Evolutionary conservation across 2,329 filamentous ascomycete genomes (phyloP).

Genomic region (Fusarium albosuccineum): DNA sequence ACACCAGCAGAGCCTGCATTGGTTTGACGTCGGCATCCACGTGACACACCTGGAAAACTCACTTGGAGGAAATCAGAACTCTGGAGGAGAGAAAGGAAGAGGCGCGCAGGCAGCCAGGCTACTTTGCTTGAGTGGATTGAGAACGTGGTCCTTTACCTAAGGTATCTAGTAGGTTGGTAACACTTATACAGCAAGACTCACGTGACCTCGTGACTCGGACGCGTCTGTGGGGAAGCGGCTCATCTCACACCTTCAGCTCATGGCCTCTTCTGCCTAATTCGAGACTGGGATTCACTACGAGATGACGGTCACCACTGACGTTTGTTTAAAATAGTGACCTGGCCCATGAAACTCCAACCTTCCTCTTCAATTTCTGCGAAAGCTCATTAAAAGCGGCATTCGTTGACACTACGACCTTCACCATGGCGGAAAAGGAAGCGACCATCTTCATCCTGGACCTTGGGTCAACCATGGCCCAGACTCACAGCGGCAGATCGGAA

Average conservation of each 20-base stretch:
- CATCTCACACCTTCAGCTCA: slow-evolving; percentile 33
- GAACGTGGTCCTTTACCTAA: neutral
- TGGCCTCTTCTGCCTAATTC: slow-evolving; percentile 45
- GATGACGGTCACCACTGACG: slow-evolving; percentile 25
- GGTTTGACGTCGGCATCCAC: neutral
- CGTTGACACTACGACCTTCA: slow-evolving; percentile 37
- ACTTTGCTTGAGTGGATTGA: neutral
- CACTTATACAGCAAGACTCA: slow-evolving; percentile 30
- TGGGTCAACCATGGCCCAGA: slow-evolving; percentile 84
- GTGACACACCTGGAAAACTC: neutral
- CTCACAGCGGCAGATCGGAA: slow-evolving; percentile 76
- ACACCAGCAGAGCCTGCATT: neutral
- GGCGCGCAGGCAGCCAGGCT: too few relatives aligned
- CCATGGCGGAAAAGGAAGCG: slow-evolving; percentile 93
- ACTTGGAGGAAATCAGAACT: neutral
- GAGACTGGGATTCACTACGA: slow-evolving; percentile 39
- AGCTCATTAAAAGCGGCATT: neutral
- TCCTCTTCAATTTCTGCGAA: neutral
- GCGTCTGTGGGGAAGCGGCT: slow-evolving; percentile 39
- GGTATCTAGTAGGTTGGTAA: too few relatives aligned
- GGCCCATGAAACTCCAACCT: neutral
- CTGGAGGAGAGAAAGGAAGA: too few relatives aligned
- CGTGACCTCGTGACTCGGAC: slow-evolving; percentile 49
- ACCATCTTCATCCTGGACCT: slow-evolving; percentile 93
- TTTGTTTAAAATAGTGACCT: slow-evolving; percentile 28